Evolutionary conservation across 768 basidiomycete species (phyloP).

Genomic region (Tremella mesenterica): DNA sequence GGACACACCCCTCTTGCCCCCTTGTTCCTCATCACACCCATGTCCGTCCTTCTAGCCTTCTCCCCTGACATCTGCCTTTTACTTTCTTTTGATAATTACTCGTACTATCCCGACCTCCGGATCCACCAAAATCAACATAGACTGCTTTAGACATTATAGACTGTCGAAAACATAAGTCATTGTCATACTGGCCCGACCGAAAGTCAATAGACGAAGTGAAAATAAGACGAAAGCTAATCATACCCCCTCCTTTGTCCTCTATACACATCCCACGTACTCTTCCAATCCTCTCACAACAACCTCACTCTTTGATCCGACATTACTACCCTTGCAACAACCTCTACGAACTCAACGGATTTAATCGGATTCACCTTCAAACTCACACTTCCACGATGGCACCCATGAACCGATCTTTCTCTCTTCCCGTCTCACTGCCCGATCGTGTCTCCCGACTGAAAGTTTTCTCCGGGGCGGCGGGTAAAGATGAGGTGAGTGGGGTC

Average conservation of each 20-base stretch:
- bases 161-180: not conserved
- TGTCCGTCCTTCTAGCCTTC: too few species aligned
- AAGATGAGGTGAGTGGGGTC: slow-evolving; percentile 37
- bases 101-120: not conserved
- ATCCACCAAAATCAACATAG: too few species aligned
- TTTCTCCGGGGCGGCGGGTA: slow-evolving; percentile 32
- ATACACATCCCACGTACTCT: slow-evolving; percentile 1
- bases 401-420: slow-evolving; percentile 38
- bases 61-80: not conserved
- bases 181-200: too few species aligned
- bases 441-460: slow-evolving; percentile 39
- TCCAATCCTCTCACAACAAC: not conserved
- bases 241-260: not conserved
- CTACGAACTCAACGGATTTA: not conserved
- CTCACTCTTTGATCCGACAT: not conserved
- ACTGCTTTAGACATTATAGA: too few species aligned
- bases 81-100: not conserved
- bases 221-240: not conserved
- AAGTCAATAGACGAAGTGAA: not conserved
- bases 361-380: slow-evolving; percentile 1
- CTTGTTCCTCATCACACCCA: too few species aligned
- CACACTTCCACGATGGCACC: slow-evolving; percentile 29
- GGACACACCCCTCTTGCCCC: not conserved
- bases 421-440: slow-evolving; percentile 40
- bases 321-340: not conserved